These are phyloP conservation scores for Calonectria hawksworthii DNA, from an alignment of 2,329 filamentous ascomycete species.

Conservation along the genomic window DNA sequence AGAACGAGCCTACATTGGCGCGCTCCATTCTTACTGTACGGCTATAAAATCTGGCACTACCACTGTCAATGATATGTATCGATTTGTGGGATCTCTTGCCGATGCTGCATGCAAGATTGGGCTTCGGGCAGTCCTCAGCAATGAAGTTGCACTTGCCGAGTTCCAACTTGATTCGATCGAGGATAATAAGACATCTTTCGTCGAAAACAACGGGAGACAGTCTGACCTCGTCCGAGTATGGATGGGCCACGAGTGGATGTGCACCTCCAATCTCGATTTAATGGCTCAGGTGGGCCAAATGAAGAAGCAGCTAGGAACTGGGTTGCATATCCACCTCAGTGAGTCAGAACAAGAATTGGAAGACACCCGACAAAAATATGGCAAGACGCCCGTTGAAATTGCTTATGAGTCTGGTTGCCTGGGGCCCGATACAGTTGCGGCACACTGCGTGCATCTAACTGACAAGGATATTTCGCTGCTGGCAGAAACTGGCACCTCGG, in stretches of 20 bases:
- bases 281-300: slow-evolving; percentile 27
- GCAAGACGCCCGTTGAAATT: slow-evolving; percentile 27
- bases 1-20: slow-evolving; percentile 16
- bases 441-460: slow-evolving; percentile 28
- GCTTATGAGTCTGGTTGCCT: slow-evolving; percentile 24
- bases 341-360: slow-evolving; percentile 17
- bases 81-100: slow-evolving; percentile 24
- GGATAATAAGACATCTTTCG: slow-evolving; percentile 18
- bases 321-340: slow-evolving; percentile 26
- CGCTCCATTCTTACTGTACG: slow-evolving; percentile 28
- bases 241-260: slow-evolving; percentile 34
- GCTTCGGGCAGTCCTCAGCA: slow-evolving; percentile 24
- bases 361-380: slow-evolving; percentile 1
- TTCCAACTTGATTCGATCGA: slow-evolving; percentile 22
- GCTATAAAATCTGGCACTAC: slow-evolving; percentile 28
- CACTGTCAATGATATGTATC: slow-evolving; percentile 31
- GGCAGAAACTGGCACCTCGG: slow-evolving; percentile 23
- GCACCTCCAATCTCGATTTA: slow-evolving; percentile 26
- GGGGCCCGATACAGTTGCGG: slow-evolving; percentile 21
- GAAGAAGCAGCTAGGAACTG: slow-evolving; percentile 22
- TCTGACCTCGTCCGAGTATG: slow-evolving; percentile 19
- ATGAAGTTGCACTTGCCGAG: slow-evolving; percentile 24
- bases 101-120: slow-evolving; percentile 27
- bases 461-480: slow-evolving; percentile 25
- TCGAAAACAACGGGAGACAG: slow-evolving; percentile 14